A percentile compares a stretch with the other conserved stretches of the same genome.
These are phyloP conservation scores for Ascochyta lentis DNA, from an alignment of 2,329 filamentous ascomycete species.

Conservation along the genomic window DNA sequence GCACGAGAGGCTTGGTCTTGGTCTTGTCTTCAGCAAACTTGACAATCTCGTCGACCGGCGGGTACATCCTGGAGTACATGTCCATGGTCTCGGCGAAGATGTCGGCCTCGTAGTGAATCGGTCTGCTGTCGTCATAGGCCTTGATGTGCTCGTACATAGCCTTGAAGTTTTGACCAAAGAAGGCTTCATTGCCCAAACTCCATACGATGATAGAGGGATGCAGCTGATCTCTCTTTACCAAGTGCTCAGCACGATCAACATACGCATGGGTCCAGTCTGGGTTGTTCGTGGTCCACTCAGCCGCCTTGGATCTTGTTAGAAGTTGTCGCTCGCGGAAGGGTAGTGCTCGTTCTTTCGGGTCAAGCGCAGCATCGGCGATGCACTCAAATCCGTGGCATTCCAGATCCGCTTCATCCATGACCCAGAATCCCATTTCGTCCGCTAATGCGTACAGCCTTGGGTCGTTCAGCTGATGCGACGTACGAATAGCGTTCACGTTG, in stretches of 20 bases:
- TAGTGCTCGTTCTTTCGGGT: slow-evolving; percentile 47
- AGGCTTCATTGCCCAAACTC: slow-evolving; percentile 76
- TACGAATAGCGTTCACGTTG: slow-evolving; percentile 75
- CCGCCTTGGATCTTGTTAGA: slow-evolving; percentile 61
- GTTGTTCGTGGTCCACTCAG: slow-evolving; percentile 67
- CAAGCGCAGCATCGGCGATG: slow-evolving; percentile 41
- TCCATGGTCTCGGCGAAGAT: slow-evolving; percentile 65
- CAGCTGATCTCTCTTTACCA: slow-evolving; percentile 74
- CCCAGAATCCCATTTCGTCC: slow-evolving; percentile 71
- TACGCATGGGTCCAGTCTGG: slow-evolving; percentile 68
- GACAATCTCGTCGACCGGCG: slow-evolving; percentile 60
- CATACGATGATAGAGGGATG: slow-evolving; percentile 74
- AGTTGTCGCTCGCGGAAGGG: slow-evolving; percentile 67
- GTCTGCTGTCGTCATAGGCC: slow-evolving; percentile 62
- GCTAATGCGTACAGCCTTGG: slow-evolving; percentile 65
- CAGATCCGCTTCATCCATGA: slow-evolving; percentile 63
- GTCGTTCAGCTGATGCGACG: slow-evolving; percentile 72
- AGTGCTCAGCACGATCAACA: slow-evolving; percentile 68
- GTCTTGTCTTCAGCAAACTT: slow-evolving; percentile 52
- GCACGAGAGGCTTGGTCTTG: slow-evolving; percentile 62
- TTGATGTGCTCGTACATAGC: slow-evolving; percentile 72
- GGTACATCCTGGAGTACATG: slow-evolving; percentile 74
- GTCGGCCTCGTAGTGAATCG: slow-evolving; percentile 73
- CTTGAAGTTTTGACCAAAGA: slow-evolving; percentile 71
- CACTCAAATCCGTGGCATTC: slow-evolving; percentile 56